phyloP scores from a whole-genome alignment of 495 filamentous ascomycete species.

The Aspergillus baeticus region DNA sequence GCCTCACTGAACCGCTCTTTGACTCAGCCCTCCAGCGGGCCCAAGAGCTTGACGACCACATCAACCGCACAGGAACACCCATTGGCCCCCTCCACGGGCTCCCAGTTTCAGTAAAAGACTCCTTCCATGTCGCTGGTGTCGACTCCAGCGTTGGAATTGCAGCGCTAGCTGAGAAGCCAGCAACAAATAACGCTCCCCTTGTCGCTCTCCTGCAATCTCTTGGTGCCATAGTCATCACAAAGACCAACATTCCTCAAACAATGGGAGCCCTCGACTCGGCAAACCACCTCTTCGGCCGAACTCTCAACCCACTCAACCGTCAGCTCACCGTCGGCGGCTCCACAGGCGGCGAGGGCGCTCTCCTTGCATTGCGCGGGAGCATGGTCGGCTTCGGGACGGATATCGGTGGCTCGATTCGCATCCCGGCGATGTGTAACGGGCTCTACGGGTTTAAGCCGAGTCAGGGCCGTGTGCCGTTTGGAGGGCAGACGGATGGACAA shows the following conservation, averaged over 20 bases:
- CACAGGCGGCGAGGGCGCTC: slow-evolving; percentile 65
- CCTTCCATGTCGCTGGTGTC: slow-evolving; percentile 59
- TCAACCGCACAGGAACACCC: slow-evolving; percentile 44
- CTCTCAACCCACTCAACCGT: slow-evolving; percentile 61
- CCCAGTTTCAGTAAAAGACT: slow-evolving; percentile 65
- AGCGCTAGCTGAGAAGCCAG: slow-evolving; percentile 50
- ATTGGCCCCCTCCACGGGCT: slow-evolving; percentile 68
- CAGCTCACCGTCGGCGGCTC: slow-evolving; percentile 59
- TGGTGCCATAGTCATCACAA: slow-evolving; percentile 60
- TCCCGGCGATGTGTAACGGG: slow-evolving; percentile 59
- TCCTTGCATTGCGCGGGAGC: slow-evolving; percentile 60
- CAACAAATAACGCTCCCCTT: slow-evolving; percentile 40
- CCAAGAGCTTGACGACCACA: slow-evolving; percentile 54
- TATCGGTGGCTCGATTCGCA: slow-evolving; percentile 61
- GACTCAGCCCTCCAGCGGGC: slow-evolving; percentile 57
- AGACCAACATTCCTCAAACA: slow-evolving; percentile 64
- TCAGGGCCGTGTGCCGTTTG: slow-evolving; percentile 53
- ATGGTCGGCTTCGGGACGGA: slow-evolving; percentile 68
- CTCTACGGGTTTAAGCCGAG: slow-evolving; percentile 61
- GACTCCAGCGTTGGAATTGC: slow-evolving; percentile 62
- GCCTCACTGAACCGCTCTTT: slow-evolving; percentile 67
- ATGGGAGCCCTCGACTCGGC: slow-evolving; percentile 40
- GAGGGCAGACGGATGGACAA: slow-evolving; percentile 45
- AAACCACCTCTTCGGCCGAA: slow-evolving; percentile 55
- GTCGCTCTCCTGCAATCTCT: slow-evolving; percentile 39